Evolutionary conservation across 345 rosid species (phyloP).

Genomic region (Brassica cretica): DNA sequence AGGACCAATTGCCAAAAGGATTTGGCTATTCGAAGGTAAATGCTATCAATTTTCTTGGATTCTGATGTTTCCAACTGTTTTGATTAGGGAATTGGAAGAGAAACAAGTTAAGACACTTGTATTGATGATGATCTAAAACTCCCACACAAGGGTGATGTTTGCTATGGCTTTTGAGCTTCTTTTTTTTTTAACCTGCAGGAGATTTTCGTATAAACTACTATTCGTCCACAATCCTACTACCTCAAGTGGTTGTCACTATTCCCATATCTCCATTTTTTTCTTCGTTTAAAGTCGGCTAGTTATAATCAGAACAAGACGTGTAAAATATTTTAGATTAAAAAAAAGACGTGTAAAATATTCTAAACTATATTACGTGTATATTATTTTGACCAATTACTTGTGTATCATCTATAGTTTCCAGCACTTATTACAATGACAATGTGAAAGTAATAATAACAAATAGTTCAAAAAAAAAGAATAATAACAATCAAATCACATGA

Average conservation of each 20-base stretch:
- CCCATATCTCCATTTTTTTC: constrained; percentile 2
- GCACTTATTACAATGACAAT: not conserved
- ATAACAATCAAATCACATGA: constrained; percentile 6
- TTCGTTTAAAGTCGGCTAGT: constrained; percentile 20
- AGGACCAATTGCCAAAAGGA: constrained; percentile 61
- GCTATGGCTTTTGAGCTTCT: too few species aligned
- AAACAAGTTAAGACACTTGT: constrained; percentile 3
- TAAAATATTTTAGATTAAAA: not conserved
- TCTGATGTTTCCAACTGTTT: constrained; percentile 65
- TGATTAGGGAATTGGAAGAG: constrained; percentile 22
- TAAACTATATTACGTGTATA: not conserved
- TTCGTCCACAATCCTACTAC: not conserved
- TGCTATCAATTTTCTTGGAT: constrained; percentile 57
- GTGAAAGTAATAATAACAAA: not conserved
- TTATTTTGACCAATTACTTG: not conserved
- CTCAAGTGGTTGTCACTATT: constrained; percentile 22
- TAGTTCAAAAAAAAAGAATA: too few species aligned
- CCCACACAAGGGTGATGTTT: too few species aligned
- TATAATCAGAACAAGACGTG: constrained; percentile 3
- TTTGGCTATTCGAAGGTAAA: constrained; percentile 46
- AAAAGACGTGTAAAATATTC: not conserved
- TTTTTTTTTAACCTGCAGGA: too few species aligned
- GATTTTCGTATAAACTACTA: not conserved
- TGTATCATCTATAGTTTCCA: not conserved
- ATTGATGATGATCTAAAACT: not conserved